A percentile compares a stretch with the other conserved stretches of the same genome.
Conservation (phyloP, 176 grass and related monocot species). For the Triticum timopheevii region DNA sequence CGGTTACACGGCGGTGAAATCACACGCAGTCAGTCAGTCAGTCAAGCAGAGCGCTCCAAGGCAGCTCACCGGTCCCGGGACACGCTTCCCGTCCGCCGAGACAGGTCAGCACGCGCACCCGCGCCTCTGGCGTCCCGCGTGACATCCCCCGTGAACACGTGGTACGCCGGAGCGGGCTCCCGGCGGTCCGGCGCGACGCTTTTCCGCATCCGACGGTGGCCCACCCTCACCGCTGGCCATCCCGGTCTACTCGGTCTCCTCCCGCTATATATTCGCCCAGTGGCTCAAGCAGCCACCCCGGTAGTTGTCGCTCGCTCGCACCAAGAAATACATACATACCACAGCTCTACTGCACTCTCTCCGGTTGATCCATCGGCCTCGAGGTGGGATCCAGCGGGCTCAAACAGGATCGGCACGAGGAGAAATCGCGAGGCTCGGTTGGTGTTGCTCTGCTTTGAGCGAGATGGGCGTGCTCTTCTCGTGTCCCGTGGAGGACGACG, state of each 20-base stretch:
- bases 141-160: constrained; percentile 36
- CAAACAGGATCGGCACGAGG: constrained; percentile 8
- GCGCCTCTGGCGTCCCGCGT: constrained; percentile 32
- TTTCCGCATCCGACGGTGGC: constrained; percentile 34
- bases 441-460: background rate
- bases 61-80: background rate
- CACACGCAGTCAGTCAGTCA: background rate
- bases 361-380: background rate
- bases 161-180: background rate
- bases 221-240: constrained; percentile 15
- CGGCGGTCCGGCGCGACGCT: background rate
- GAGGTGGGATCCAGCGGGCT: constrained; percentile 4
- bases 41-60: background rate
- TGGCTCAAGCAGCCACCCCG: background rate
- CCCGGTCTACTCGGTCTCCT: background rate
- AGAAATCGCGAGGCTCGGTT: background rate
- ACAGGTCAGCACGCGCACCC: constrained; percentile 32
- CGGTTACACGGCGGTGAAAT: background rate
- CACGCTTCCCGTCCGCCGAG: constrained; percentile 17
- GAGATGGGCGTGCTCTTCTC: constrained; percentile 53
- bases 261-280: constrained; percentile 40
- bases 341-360: background rate
- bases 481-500: constrained; percentile 34
- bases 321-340: background rate
- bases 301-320: constrained; percentile 6